Conservation (phyloP, 805 yeast genomes). For the Sporopachydermia quercuum region DNA sequence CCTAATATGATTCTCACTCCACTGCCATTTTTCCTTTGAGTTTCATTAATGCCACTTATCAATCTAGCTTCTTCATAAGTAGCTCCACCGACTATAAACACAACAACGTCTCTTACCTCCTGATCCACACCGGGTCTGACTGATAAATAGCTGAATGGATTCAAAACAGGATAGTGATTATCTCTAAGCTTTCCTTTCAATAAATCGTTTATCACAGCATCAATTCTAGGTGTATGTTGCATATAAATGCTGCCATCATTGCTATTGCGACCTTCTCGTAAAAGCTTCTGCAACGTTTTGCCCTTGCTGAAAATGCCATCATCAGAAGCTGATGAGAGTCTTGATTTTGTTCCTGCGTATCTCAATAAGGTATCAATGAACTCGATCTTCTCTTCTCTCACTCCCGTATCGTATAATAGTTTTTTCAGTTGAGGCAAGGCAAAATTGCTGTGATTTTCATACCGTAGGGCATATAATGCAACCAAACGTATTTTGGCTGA, state of each 20-base stretch:
- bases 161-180: constrained; percentile 28
- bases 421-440: constrained; percentile 25
- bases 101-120: constrained; percentile 48
- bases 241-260: constrained; percentile 62
- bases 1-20: constrained; percentile 67
- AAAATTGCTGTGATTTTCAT: constrained; percentile 36
- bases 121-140: constrained; percentile 14
- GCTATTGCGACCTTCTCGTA: constrained; percentile 17
- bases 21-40: constrained; percentile 22
- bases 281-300: constrained; percentile 1
- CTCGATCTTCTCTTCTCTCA: constrained; percentile 22
- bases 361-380: constrained; percentile 32
- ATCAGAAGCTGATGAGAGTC: constrained; percentile 23
- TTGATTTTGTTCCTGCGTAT: constrained; percentile 27
- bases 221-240: constrained; percentile 77
- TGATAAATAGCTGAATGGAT: constrained; percentile 18
- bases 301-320: constrained; percentile 6
- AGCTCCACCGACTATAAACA: constrained; percentile 74
- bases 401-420: constrained; percentile 22
- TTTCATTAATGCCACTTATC: constrained; percentile 51
- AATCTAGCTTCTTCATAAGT: constrained; percentile 88
- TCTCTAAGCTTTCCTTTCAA: constrained; percentile 26
- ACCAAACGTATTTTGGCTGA: constrained; percentile 56
- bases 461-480: constrained; percentile 59
- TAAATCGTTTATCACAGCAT: constrained; percentile 26